phyloP scores from a whole-genome alignment of 2,329 filamentous ascomycete species.

The Drechslerella stenobrocha region DNA sequence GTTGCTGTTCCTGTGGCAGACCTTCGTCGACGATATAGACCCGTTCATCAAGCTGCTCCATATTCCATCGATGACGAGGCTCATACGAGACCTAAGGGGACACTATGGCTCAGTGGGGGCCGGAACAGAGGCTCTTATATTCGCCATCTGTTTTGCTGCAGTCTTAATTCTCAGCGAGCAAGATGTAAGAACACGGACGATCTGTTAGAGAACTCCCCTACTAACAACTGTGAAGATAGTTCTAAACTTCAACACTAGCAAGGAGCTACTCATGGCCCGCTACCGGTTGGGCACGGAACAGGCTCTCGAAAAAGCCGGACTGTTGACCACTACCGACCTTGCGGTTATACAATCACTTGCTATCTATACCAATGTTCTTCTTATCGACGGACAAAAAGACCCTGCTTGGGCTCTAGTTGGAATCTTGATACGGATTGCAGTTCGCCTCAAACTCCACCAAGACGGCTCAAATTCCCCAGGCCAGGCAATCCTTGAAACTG shows the following conservation, averaged over 20 bases:
- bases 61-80: conserved; percentile 53
- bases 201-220: conserved; percentile 39
- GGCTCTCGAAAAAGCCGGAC: conserved; percentile 62
- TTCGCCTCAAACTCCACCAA: conserved; percentile 65
- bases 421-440: conserved; percentile 63
- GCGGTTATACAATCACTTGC: conserved; percentile 63
- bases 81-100: conserved; percentile 55
- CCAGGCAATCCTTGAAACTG: conserved; percentile 64
- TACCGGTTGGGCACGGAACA: conserved; percentile 64
- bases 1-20: conserved; percentile 50
- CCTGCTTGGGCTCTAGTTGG: conserved; percentile 64
- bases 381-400: conserved; percentile 58
- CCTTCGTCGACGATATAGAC: conserved; percentile 50
- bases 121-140: conserved; percentile 60
- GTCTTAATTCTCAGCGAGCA: conserved; percentile 57
- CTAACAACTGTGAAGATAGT: conserved; percentile 54
- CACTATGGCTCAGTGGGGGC: conserved; percentile 50
- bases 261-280: conserved; percentile 57
- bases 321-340: conserved; percentile 62
- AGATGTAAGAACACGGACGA: conserved; percentile 51
- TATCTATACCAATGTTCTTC: conserved; percentile 62
- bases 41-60: conserved; percentile 54
- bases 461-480: conserved; percentile 62
- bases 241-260: conserved; percentile 57
- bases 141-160: conserved; percentile 63